Conservation (phyloP, 306 rosid genomes). For the Quercus parvula region DNA sequence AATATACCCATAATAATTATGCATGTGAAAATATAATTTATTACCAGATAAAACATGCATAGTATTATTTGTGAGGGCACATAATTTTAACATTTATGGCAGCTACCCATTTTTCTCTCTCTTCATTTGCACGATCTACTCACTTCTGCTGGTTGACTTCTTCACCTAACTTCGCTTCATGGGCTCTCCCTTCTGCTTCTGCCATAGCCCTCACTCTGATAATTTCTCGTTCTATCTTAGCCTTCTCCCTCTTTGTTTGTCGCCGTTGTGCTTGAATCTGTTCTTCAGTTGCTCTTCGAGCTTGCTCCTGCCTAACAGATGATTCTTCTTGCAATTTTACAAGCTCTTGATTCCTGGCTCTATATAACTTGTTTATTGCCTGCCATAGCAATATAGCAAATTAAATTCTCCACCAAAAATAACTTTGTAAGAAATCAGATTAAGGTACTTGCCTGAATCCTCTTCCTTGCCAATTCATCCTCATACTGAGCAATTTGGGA, state of each 20-base stretch:
- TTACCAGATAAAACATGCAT: too few relatives aligned
- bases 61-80: too few relatives aligned
- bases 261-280: conserved; percentile 84
- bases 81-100: conserved; percentile 66
- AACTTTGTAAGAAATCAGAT: not conserved
- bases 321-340: conserved; percentile 93
- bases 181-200: conserved; percentile 95
- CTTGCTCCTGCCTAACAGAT: conserved; percentile 83
- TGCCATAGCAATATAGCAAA: conserved; percentile 16
- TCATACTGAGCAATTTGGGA: conserved; percentile 87
- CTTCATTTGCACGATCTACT: conserved; percentile 80
- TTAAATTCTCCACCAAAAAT: not conserved
- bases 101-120: conserved; percentile 92
- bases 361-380: conserved; percentile 78
- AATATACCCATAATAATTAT: too few relatives aligned
- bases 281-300: conserved; percentile 87
- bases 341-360: conserved; percentile 88
- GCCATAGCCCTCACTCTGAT: conserved; percentile 80
- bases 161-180: conserved; percentile 83
- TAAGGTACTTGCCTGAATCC: conserved; percentile 68
- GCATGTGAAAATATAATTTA: too few relatives aligned
- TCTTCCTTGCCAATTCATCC: conserved; percentile 85
- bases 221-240: conserved; percentile 89
- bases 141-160: conserved; percentile 79
- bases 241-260: conserved; percentile 85